Evolutionary conservation across 2,329 filamentous ascomycete species (phyloP).

Genomic region (Celoporthe dispersa): DNA sequence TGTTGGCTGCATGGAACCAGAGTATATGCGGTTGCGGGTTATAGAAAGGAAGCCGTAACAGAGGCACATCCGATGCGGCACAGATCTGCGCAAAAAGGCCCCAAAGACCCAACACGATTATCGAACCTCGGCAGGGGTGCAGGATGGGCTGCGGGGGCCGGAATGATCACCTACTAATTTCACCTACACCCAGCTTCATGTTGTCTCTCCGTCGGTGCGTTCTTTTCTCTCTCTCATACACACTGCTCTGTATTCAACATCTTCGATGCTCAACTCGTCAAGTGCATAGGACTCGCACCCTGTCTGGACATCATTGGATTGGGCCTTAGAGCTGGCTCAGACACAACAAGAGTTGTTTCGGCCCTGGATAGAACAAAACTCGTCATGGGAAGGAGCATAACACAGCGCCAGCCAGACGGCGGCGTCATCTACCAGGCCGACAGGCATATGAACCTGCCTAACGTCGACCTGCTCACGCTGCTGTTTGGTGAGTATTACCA

Average conservation of each 20-base stretch:
- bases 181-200: background rate
- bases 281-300: background rate
- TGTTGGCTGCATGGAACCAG: background rate
- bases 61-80: background rate
- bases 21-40: background rate
- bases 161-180: background rate
- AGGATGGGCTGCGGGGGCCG: background rate
- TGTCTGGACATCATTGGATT: background rate
- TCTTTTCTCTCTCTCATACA: background rate
- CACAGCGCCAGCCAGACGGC: slow-evolving; percentile 37
- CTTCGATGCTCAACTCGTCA: background rate
- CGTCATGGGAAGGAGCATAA: slow-evolving; percentile 36
- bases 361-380: background rate
- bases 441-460: slow-evolving; percentile 40
- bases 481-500: slow-evolving; percentile 44
- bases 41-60: background rate
- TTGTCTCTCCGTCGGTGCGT: background rate
- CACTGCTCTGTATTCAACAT: background rate
- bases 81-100: background rate
- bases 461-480: slow-evolving; percentile 48
- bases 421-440: slow-evolving; percentile 44
- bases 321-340: background rate
- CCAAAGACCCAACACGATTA: background rate
- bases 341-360: background rate
- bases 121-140: background rate